Evolutionary conservation across 179 eudicot species (phyloP).

Genomic region (Actinidia arguta): DNA sequence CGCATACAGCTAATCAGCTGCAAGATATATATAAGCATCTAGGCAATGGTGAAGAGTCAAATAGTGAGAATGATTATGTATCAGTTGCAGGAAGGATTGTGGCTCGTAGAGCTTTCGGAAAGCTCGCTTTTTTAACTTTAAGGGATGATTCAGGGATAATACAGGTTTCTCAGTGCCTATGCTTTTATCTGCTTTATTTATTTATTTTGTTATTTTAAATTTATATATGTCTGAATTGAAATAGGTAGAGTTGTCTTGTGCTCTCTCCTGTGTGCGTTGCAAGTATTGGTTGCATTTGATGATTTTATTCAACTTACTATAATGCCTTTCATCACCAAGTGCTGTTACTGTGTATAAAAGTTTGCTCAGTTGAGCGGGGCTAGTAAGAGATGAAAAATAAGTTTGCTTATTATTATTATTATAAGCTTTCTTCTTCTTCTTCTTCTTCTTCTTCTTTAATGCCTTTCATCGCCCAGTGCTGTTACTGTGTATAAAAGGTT

Average conservation of each 20-base stretch:
- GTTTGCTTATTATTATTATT: background rate
- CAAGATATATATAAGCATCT: constrained; percentile 69
- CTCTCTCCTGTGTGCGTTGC: background rate
- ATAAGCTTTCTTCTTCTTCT: no score
- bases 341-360: background rate
- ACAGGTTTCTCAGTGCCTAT: constrained; percentile 50
- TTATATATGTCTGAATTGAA: background rate
- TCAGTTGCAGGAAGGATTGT: constrained; percentile 91
- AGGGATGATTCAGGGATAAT: constrained; percentile 89
- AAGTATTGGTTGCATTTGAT: background rate
- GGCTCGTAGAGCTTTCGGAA: constrained; percentile 93
- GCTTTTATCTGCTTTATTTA: background rate
- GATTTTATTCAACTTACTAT: background rate
- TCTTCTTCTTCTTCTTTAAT: no score
- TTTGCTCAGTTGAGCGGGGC: background rate
- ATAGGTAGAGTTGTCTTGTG: background rate
- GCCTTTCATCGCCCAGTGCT: background rate
- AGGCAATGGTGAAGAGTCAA: constrained; percentile 70
- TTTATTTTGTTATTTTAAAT: background rate
- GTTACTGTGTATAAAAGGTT: background rate
- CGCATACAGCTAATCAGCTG: constrained; percentile 73
- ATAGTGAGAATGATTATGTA: constrained; percentile 48
- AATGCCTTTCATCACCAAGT: no score
- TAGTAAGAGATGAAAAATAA: background rate
- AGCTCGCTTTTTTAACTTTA: constrained; percentile 86